phyloP scores from a whole-genome alignment of 2,329 filamentous ascomycete species.

The Aspergillus sergii region DNA sequence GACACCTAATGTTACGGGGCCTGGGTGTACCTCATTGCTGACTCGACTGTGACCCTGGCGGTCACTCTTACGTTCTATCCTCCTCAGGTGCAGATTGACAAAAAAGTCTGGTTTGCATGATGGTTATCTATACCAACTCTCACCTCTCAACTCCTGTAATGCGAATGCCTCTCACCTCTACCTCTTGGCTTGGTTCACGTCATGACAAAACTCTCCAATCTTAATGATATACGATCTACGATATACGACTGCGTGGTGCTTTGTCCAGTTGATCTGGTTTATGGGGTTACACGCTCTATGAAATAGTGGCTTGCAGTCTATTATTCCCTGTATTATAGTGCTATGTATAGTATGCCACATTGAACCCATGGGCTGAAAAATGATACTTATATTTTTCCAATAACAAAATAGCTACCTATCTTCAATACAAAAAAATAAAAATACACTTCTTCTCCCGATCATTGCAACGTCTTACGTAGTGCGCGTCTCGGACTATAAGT shows the following conservation, averaged over 20 bases:
- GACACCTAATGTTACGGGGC: neutral
- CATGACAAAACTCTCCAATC: conserved; percentile 5
- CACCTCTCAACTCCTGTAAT: conserved; percentile 2
- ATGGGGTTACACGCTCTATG: neutral
- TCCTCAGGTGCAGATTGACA: neutral
- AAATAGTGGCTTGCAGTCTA: neutral
- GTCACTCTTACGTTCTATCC: neutral
- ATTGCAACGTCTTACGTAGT: neutral
- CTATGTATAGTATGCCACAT: conserved; percentile 2
- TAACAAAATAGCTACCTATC: neutral
- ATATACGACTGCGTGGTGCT: neutral
- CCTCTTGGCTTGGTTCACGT: neutral
- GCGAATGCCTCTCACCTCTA: neutral
- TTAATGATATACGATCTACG: conserved; percentile 13
- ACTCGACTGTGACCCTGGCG: neutral
- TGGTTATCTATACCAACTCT: neutral
- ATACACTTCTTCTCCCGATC: neutral
- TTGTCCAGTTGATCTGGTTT: neutral
- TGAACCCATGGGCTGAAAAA: neutral
- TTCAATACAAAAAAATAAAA: neutral
- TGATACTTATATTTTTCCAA: neutral
- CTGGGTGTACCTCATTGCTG: neutral
- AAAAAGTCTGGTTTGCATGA: neutral
- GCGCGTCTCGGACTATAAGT: neutral
- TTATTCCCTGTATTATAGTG: neutral